A percentile compares a stretch with the other conserved stretches of the same genome.
Conservation (phyloP, 306 rosid species). For the Pyrus betulifolia region DNA sequence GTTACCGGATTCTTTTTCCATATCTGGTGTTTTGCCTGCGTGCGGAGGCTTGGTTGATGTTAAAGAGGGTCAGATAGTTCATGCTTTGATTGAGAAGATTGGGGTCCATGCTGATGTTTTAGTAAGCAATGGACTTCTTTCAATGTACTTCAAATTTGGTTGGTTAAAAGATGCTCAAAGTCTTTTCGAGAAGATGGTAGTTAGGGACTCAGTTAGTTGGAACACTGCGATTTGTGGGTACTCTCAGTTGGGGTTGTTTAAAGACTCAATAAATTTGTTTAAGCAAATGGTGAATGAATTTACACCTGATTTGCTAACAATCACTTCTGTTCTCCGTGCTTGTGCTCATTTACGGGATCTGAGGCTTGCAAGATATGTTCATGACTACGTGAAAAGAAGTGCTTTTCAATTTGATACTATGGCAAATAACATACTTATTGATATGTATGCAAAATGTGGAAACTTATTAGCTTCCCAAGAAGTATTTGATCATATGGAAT, state of each 20-base stretch:
- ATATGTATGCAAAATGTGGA: constrained; percentile 50
- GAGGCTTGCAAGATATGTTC: constrained; percentile 33
- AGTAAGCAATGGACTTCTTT: constrained; percentile 28
- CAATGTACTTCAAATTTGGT: constrained; percentile 29
- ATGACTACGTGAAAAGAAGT: constrained; percentile 37
- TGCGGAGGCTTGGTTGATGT: constrained; percentile 24
- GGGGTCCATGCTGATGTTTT: constrained; percentile 22
- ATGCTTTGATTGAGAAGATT: constrained; percentile 22
- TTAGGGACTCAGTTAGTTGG: constrained; percentile 50
- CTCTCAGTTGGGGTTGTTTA: constrained; percentile 20
- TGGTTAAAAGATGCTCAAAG: constrained; percentile 17
- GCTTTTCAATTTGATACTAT: constrained; percentile 30
- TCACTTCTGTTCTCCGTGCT: constrained; percentile 28
- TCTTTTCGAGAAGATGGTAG: constrained; percentile 47
- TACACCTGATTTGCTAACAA: constrained; percentile 26
- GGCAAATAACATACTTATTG: constrained; percentile 35
- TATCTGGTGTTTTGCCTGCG: constrained; percentile 17
- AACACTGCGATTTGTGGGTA: constrained; percentile 59
- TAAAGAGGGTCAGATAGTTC: constrained; percentile 18
- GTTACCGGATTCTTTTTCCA: constrained; percentile 16
- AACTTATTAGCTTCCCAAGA: constrained; percentile 33
- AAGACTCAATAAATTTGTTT: constrained; percentile 19
- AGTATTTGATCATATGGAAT: constrained; percentile 38
- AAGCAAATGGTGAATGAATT: constrained; percentile 22
- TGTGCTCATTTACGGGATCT: constrained; percentile 24